Evolutionary conservation across 2,329 filamentous ascomycete genomes (phyloP), one percentile per base, ranked within the genome.

Genomic region (Botryotinia convoluta): DNA sequence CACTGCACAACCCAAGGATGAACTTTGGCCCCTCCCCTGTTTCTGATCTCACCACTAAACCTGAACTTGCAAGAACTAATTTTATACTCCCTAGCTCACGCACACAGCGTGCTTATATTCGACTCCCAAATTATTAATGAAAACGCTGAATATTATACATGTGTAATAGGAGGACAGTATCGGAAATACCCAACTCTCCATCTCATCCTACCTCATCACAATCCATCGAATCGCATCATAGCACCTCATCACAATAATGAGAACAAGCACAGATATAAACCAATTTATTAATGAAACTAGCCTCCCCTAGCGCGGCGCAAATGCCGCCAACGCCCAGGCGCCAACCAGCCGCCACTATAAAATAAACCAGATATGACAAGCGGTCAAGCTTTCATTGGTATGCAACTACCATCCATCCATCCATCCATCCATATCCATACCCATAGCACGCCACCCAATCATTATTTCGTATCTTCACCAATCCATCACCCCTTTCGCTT

Each of bases 381-480:
- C 48, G 20, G 51, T 16, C 48, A 14, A 57, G 48, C 26, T 51
- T 32, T 57, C 65, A 69, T 69, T 69, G 48, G 18, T 69, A 69
- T 42, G 7, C 54, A 37, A 69, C 48, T 69, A 69, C 65, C 68
- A 45, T 35, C 44, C 29, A 67, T 37, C 65, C 68, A 45, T 35
- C 44, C 29, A 67, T 37, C 45, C 65, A 39, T 32, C 68, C 39
- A 62, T 70, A 51, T 61, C 32, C 68, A 57, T 70, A 60, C 42
- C 48, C 48, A 69, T 57, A 32, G 32, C 69, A 51, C 45, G 68
- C 68, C 68, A 45, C 5, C 68, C 60, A 57, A 44, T 71, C 69
- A 64, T 71, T 64, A 71, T 45, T 64, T 71, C 69, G 60, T 71
- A 64, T 64, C 37, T 42, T 10, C 37, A 69, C 60, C 69, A 65